Evolutionary conservation across 1,139 yeast genomes (phyloP).

Genomic region (Yamadazyma atmosphaerica): DNA sequence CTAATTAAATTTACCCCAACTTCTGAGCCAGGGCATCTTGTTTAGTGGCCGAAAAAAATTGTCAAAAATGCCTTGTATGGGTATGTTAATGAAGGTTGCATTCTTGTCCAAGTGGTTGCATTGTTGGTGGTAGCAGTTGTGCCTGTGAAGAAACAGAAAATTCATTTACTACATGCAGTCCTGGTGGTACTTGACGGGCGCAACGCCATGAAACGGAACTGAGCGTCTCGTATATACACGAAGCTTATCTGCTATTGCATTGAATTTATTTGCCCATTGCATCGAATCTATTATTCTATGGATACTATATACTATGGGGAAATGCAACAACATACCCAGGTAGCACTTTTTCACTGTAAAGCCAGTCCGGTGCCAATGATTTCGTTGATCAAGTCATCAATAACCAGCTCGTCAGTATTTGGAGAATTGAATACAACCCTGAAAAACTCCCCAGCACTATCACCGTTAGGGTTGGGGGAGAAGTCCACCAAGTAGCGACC

Average conservation of each 20-base stretch:
- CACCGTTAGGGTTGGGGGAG: constrained; percentile 66
- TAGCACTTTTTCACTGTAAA: too few relatives aligned
- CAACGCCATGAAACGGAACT: too few relatives aligned
- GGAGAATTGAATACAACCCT: constrained; percentile 86
- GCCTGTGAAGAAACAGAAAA: neutral
- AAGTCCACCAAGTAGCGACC: constrained; percentile 77
- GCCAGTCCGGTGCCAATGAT: constrained; percentile 32
- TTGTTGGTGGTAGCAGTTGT: neutral
- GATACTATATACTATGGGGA: too few relatives aligned
- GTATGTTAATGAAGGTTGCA: neutral
- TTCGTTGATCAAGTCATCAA: constrained; percentile 39
- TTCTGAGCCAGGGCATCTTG: neutral
- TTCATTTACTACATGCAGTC: too few relatives aligned
- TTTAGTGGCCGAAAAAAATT: neutral
- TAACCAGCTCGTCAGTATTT: constrained; percentile 35
- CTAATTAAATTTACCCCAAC: neutral
- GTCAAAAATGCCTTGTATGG: neutral
- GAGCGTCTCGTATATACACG: neutral
- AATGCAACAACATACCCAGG: too few relatives aligned
- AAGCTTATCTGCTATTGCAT: neutral
- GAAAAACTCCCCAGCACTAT: constrained; percentile 72
- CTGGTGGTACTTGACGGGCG: too few relatives aligned
- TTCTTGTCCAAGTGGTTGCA: neutral
- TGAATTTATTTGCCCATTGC: too few relatives aligned
- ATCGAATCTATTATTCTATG: too few relatives aligned